A percentile compares a stretch with the other conserved stretches of the same genome.
Conservation (phyloP, 352 stramenopile genomes). For the Pythium sukuiense region DNA sequence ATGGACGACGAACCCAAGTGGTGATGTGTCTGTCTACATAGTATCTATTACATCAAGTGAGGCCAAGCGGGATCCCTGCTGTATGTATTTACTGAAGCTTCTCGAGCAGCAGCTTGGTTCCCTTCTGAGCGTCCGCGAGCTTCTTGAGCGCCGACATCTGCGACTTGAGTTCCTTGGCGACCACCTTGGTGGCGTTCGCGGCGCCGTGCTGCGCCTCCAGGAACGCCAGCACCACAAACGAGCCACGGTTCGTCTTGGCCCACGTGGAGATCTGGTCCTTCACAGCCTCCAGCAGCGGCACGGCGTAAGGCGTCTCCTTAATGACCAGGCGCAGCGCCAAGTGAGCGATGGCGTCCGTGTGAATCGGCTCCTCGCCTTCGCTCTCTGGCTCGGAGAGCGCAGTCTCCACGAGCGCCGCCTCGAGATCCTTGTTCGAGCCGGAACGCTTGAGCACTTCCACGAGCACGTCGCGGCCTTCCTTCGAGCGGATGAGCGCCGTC, state of each 20-base stretch:
- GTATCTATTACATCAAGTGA: conserved; percentile 8
- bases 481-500: conserved; percentile 68
- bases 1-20: background rate
- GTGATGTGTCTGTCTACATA: background rate
- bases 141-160: conserved; percentile 59
- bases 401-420: conserved; percentile 44
- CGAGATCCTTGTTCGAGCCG: conserved; percentile 49
- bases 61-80: conserved; percentile 3
- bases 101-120: conserved; percentile 83
- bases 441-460: conserved; percentile 74
- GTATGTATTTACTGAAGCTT: conserved; percentile 67
- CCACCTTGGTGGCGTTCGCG: conserved; percentile 44
- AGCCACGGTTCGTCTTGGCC: conserved; percentile 73
- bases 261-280: conserved; percentile 49
- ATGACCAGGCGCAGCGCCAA: conserved; percentile 73
- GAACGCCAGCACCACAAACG: conserved; percentile 84
- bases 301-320: conserved; percentile 62
- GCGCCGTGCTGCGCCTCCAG: conserved; percentile 63
- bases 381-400: conserved; percentile 45
- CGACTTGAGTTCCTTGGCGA: conserved; percentile 66
- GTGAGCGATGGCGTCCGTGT: conserved; percentile 75
- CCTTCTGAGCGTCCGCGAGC: conserved; percentile 56
- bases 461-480: conserved; percentile 77
- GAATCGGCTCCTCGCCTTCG: conserved; percentile 53
- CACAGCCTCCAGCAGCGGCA: conserved; percentile 53